Evolutionary conservation across 73 alveolate species (phyloP).

Genomic region (Stentor coeruleus): DNA sequence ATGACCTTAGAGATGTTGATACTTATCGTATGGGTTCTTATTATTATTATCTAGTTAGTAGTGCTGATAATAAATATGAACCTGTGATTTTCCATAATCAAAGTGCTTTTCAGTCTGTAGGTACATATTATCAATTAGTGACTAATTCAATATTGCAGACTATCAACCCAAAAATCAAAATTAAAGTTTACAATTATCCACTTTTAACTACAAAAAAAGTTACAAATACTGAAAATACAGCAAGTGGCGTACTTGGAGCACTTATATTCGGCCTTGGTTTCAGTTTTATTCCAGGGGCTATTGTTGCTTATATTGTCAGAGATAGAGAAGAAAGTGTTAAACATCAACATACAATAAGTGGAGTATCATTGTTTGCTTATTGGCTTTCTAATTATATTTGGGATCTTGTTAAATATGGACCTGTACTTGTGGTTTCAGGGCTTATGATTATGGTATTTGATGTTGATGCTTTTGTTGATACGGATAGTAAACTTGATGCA

Average conservation of each 20-base stretch:
- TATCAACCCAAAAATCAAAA: slow-evolving; percentile 26
- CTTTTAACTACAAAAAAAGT: slow-evolving; percentile 39
- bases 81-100: slow-evolving; percentile 25
- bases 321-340: slow-evolving; percentile 91
- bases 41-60: no score
- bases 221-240: slow-evolving; percentile 44
- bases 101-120: neutral
- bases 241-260: slow-evolving; percentile 48
- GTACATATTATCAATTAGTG: slow-evolving; percentile 27
- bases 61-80: no score
- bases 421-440: slow-evolving; percentile 45
- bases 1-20: slow-evolving; percentile 8
- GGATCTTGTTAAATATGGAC: slow-evolving; percentile 76
- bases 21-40: slow-evolving; percentile 28
- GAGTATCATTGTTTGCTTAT: slow-evolving; percentile 65
- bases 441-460: slow-evolving; percentile 33
- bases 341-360: slow-evolving; percentile 75
- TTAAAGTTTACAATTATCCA: slow-evolving; percentile 48
- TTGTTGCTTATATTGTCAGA: slow-evolving; percentile 65
- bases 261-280: slow-evolving; percentile 78
- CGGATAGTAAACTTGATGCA: slow-evolving; percentile 50
- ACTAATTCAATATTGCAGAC: slow-evolving; percentile 31
- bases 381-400: slow-evolving; percentile 92
- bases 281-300: slow-evolving; percentile 78
- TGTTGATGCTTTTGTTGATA: slow-evolving; percentile 40